These are phyloP conservation scores for Microthlaspi erraticum DNA, from an alignment of 345 rosid species.

Conservation along the genomic window DNA sequence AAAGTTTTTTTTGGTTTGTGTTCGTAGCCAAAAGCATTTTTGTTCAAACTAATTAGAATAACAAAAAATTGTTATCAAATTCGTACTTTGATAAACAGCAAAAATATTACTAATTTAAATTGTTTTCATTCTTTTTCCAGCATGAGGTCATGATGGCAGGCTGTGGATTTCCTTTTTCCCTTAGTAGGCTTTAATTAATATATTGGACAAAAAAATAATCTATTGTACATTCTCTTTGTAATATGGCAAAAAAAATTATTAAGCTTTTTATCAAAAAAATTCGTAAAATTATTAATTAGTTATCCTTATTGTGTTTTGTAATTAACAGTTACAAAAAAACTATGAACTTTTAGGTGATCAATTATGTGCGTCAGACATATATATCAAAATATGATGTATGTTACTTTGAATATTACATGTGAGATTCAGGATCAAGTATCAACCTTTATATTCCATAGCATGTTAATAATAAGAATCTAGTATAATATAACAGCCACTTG, in stretches of 20 bases:
- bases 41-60: neutral
- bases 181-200: slow-evolving; percentile 7
- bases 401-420: slow-evolving; percentile 19
- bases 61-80: slow-evolving; percentile 9
- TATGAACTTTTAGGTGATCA: neutral
- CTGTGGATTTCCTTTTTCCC: slow-evolving; percentile 32
- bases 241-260: too few species aligned
- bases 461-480: neutral
- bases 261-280: too few species aligned
- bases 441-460: slow-evolving; percentile 21
- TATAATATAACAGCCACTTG: slow-evolving; percentile 8
- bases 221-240: too few species aligned
- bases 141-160: slow-evolving; percentile 41
- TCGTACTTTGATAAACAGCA: neutral
- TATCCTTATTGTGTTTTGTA: neutral
- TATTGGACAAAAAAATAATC: too few species aligned
- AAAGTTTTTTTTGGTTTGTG: slow-evolving; percentile 3
- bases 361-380: neutral
- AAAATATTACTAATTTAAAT: neutral
- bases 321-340: slow-evolving; percentile 3
- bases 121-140: slow-evolving; percentile 22
- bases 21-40: slow-evolving; percentile 16
- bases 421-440: slow-evolving; percentile 22
- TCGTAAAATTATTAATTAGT: neutral
- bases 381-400: slow-evolving; percentile 2